phyloP scores from a whole-genome alignment of 2,329 filamentous ascomycete species.

The Nemania sp. region DNA sequence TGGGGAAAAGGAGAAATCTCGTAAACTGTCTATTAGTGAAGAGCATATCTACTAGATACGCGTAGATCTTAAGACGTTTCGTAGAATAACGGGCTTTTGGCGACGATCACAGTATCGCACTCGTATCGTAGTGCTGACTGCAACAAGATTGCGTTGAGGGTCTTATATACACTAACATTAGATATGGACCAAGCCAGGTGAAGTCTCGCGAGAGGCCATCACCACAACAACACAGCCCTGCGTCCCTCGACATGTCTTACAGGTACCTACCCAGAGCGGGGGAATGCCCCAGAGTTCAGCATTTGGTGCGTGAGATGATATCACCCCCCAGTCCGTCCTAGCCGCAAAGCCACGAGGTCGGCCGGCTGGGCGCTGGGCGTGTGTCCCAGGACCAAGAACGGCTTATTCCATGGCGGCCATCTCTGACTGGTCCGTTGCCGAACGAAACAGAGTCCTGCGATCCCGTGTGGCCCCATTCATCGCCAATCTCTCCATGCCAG shows the following conservation, averaged over 20 bases:
- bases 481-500: slow-evolving; percentile 4
- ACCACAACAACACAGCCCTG: slow-evolving; percentile 5
- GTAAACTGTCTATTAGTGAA: not conserved
- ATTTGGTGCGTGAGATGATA: slow-evolving; percentile 19
- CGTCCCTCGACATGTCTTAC: not conserved
- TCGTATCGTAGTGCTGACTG: not conserved
- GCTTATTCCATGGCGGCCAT: not conserved
- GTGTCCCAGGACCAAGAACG: no score
- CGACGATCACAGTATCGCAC: not conserved
- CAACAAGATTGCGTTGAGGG: no score
- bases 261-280: slow-evolving; percentile 4
- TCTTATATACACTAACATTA: no score
- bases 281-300: slow-evolving; percentile 18
- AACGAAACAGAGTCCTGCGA: slow-evolving; percentile 8
- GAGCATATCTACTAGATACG: not conserved
- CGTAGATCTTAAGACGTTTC: not conserved
- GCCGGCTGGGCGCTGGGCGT: no score
- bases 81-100: not conserved
- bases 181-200: slow-evolving; percentile 9
- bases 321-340: slow-evolving; percentile 14
- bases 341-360: slow-evolving; percentile 18
- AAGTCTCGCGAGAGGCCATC: slow-evolving; percentile 13
- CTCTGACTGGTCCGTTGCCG: slow-evolving; percentile 26
- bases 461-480: not conserved
- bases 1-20: not conserved